These are phyloP conservation scores for Lactarius tabidus DNA, from an alignment of 768 basidiomycete genomes.

Conservation along the genomic window DNA sequence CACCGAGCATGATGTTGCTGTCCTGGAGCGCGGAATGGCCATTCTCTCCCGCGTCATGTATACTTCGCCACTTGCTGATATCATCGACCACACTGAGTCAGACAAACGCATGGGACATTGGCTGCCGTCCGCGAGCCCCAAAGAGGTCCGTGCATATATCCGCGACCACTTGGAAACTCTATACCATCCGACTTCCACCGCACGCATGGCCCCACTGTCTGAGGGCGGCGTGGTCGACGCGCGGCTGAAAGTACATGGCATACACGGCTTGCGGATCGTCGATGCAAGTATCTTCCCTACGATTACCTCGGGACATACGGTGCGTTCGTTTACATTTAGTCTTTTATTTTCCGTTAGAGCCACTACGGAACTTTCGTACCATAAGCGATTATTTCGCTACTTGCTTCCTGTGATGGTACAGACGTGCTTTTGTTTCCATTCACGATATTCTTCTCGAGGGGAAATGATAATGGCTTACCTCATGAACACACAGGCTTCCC, in stretches of 20 bases:
- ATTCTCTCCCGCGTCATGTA: constrained; percentile 37
- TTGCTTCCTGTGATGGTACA: neutral
- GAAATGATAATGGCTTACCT: neutral
- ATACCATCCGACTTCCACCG: constrained; percentile 44
- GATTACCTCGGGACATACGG: constrained; percentile 44
- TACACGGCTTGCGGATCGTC: constrained; percentile 40
- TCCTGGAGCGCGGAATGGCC: constrained; percentile 40
- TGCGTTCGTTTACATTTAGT: constrained; percentile 27
- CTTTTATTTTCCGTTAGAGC: neutral
- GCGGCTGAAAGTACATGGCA: constrained; percentile 41
- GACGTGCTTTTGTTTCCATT: neutral
- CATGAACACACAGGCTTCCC: constrained; percentile 26
- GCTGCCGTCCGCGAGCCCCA: constrained; percentile 33
- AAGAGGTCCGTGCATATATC: constrained; percentile 36
- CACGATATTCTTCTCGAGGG: neutral
- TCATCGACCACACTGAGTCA: constrained; percentile 34
- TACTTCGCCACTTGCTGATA: constrained; percentile 37
- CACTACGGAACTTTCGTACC: neutral
- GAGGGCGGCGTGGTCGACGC: constrained; percentile 44
- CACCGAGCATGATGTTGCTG: constrained; percentile 39
- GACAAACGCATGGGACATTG: constrained; percentile 38
- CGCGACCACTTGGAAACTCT: constrained; percentile 37
- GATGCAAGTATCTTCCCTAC: constrained; percentile 46
- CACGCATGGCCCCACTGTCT: constrained; percentile 36
- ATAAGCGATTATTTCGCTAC: neutral